phyloP scores from a whole-genome alignment of 2,329 filamentous ascomycete species.

The Pseudopyrenochaeta lycopersici region DNA sequence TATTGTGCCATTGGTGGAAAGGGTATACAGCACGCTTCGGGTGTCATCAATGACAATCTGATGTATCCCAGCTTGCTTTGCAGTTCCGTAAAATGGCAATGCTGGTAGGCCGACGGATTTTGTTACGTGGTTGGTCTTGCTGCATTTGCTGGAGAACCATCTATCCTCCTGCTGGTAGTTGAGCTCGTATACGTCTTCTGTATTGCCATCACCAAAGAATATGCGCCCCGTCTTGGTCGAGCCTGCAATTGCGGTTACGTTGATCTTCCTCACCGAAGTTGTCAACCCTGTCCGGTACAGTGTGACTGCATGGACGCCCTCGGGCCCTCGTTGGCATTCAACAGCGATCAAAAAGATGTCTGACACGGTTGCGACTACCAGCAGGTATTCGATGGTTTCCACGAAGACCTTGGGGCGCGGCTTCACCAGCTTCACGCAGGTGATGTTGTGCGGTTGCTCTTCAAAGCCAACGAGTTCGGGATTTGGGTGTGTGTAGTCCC shows the following conservation, averaged over 20 bases:
- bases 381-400: slow-evolving; percentile 81
- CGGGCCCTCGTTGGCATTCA: slow-evolving; percentile 68
- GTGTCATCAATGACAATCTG: slow-evolving; percentile 90
- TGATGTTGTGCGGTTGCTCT: slow-evolving; percentile 86
- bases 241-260: slow-evolving; percentile 80
- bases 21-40: slow-evolving; percentile 86
- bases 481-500: slow-evolving; percentile 96
- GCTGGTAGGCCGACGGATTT: slow-evolving; percentile 70
- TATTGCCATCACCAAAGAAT: slow-evolving; percentile 83
- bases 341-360: slow-evolving; percentile 91
- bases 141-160: slow-evolving; percentile 91
- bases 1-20: slow-evolving; percentile 88
- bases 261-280: slow-evolving; percentile 76
- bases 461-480: slow-evolving; percentile 93
- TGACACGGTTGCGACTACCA: slow-evolving; percentile 85
- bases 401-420: slow-evolving; percentile 91
- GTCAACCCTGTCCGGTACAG: slow-evolving; percentile 92
- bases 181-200: slow-evolving; percentile 91
- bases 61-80: slow-evolving; percentile 68
- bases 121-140: slow-evolving; percentile 87
- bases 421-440: slow-evolving; percentile 85
- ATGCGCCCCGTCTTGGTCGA: slow-evolving; percentile 84
- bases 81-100: slow-evolving; percentile 35
- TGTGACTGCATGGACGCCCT: slow-evolving; percentile 75
- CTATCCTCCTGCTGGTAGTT: slow-evolving; percentile 97